These are phyloP conservation scores for Annulohypoxylon maeteangense DNA, from an alignment of 495 filamentous ascomycete genomes.

Conservation along the genomic window DNA sequence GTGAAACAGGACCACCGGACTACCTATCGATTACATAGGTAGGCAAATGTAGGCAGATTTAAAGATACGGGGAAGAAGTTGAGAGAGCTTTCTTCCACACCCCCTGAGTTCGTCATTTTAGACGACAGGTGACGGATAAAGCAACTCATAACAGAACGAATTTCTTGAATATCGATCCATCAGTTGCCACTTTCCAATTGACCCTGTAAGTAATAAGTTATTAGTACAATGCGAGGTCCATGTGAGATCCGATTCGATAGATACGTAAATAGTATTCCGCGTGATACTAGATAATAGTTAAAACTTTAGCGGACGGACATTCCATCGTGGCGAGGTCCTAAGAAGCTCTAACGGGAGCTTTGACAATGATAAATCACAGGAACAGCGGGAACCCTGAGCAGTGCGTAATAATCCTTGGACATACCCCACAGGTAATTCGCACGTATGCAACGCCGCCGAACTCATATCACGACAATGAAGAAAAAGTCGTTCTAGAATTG, in stretches of 20 bases:
- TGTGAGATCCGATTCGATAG: background rate
- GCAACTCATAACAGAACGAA: background rate
- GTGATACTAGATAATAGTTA: background rate
- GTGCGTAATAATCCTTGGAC: constrained; percentile 7
- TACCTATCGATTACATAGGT: too few relatives aligned
- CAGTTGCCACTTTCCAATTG: background rate
- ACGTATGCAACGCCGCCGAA: background rate
- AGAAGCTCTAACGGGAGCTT: constrained; percentile 7
- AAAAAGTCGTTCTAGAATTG: background rate
- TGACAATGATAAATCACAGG: constrained; percentile 1
- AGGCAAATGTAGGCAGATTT: background rate
- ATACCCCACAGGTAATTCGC: background rate
- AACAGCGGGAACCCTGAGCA: constrained; percentile 6
- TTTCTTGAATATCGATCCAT: background rate
- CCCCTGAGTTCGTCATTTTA: background rate
- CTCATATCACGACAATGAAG: constrained; percentile 14
- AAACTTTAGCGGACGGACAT: constrained; percentile 7
- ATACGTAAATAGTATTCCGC: constrained; percentile 1
- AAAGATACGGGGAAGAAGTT: background rate
- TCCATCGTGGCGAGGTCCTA: background rate
- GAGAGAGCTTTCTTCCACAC: background rate
- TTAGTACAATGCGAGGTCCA: background rate
- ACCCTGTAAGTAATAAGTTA: background rate
- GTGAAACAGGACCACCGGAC: background rate
- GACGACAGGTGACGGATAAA: background rate